A percentile compares a stretch with the other conserved stretches of the same genome.
These are phyloP conservation scores for Sonneratia alba DNA, from an alignment of 345 rosid species.

Conservation along the genomic window DNA sequence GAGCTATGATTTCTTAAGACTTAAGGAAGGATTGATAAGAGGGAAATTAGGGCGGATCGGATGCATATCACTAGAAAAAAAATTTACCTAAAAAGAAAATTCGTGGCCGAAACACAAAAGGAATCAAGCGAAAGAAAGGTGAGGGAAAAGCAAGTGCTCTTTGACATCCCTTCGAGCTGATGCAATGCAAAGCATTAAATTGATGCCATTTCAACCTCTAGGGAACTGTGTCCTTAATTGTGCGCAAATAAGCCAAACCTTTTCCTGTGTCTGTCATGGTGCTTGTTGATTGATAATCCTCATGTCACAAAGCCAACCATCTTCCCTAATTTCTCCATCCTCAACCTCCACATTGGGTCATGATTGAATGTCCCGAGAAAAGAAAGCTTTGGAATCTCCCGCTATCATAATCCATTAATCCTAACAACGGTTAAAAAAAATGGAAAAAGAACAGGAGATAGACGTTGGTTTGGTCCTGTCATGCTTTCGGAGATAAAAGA, in stretches of 20 bases:
- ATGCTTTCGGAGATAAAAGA: background rate
- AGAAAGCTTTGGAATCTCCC: slow-evolving; percentile 1
- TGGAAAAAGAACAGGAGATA: too few species aligned
- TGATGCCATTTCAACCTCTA: slow-evolving; percentile 5
- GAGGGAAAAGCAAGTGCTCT: background rate
- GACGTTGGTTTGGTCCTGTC: background rate
- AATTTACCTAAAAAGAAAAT: too few species aligned
- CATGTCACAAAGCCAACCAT: background rate
- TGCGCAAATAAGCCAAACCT: background rate
- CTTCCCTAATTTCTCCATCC: background rate
- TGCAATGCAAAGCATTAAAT: background rate
- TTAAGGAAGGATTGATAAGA: background rate
- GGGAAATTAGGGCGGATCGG: background rate
- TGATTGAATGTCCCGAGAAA: background rate
- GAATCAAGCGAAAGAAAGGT: too few species aligned
- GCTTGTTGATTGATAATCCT: background rate
- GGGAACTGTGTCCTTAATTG: background rate
- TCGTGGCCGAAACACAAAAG: background rate
- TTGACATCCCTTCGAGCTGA: background rate
- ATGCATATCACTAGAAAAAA: too few species aligned
- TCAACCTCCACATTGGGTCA: background rate
- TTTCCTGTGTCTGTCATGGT: background rate
- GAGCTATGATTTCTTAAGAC: background rate
- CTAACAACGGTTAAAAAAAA: background rate
- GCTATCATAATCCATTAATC: background rate